These are phyloP conservation scores for Neurospora sp. DNA, from an alignment of 2,329 filamentous ascomycete species.

Conservation along the genomic window DNA sequence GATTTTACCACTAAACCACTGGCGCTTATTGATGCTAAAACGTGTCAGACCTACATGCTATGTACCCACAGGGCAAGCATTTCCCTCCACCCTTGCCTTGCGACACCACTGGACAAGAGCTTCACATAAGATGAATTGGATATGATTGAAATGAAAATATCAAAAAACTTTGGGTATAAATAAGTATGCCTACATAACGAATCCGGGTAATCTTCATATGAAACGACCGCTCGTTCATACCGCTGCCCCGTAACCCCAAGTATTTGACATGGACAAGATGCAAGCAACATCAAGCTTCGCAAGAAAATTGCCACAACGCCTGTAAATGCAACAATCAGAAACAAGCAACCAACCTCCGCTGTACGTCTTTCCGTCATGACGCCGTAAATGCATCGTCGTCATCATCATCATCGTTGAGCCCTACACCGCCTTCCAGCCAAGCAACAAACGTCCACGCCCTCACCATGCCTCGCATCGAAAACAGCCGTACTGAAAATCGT, in stretches of 20 bases:
- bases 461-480: not conserved
- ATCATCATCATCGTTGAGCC: not conserved
- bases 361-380: not conserved
- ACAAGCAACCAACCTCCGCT: not conserved
- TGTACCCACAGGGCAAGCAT: not conserved
- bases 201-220: not conserved
- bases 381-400: not conserved
- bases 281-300: not conserved
- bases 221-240: not conserved
- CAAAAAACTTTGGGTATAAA: not conserved
- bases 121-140: not conserved
- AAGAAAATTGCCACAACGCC: not conserved
- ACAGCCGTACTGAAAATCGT: not conserved
- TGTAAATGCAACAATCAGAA: not conserved
- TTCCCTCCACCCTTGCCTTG: too few relatives aligned
- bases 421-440: not conserved
- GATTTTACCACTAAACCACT: constrained; percentile 45
- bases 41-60: not conserved
- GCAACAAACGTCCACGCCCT: not conserved
- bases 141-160: not conserved
- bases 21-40: not conserved
- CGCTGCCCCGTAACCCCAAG: not conserved
- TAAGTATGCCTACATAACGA: not conserved
- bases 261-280: not conserved
- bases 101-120: too few relatives aligned